Base-by-base conservation (phyloP, 805 yeast species). In the Clavispora santaluciae region DNA sequence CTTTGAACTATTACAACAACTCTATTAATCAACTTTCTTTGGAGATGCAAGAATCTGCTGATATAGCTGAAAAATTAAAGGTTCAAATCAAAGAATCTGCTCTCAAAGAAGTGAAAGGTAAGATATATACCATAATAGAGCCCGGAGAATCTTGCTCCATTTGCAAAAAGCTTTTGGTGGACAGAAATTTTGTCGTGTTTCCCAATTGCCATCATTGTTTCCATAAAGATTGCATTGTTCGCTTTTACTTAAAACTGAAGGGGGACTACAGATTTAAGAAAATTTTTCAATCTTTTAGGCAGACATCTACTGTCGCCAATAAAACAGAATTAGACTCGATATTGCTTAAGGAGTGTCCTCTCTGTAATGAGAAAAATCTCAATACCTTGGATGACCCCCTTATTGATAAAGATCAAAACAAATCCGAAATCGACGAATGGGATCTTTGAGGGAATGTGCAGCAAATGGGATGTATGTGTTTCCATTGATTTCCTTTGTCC, bases 191-290 rank as follows among this genome's bases (percentile, higher is more conserved):
- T 51, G 73, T 82, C 40, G 78, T 81, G 5, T 93, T 87, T 56
- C 96, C 96, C 0, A 68, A 66, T 43, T 93, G 99, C 57, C 83
- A 77, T 42, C 99, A 93, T 59, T 78, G 86, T 5, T 85, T 86
- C 63, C 98, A 93, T 57, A 81, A 81, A 38, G 96, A 89, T 57
- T 93, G 99, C 64, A 60, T 88, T n/a, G 76, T 84, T 6, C 74
- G 76, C 42, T 66, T 66, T 28, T 76, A 84, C 24, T 56, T 83
- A 39, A 68, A 70, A 25, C 79, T 83, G 22, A 80, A 79, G 44
- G 66, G 69, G 33, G 88, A 87, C 49, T 82, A 81, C 56, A 72
- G 78, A 29, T 71, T 82, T 38, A 81, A 82, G 56, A 80, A 77
- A 54, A 68, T 76, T 23, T 75, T 86, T 41, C 79, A 78, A 42